A percentile compares a stretch with the other conserved stretches of the same genome.
These are phyloP conservation scores for Pholiota adiposa DNA, from an alignment of 1,284 basidiomycete genomes.

Conservation along the genomic window DNA sequence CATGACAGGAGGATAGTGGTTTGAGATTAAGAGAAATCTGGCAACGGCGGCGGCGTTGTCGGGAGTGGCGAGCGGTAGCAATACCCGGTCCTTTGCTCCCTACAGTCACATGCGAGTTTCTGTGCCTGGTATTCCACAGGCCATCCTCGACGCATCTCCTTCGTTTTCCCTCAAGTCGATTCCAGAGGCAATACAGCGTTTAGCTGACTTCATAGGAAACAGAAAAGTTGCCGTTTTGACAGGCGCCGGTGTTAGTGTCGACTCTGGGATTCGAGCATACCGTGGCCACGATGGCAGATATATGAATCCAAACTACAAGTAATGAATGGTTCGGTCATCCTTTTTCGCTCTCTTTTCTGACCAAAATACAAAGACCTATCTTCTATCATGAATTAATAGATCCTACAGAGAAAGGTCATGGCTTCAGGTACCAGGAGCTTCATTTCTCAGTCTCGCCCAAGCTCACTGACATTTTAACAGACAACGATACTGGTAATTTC, in stretches of 20 bases:
- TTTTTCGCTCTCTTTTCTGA: conserved; percentile 1
- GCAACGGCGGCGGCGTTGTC: not conserved
- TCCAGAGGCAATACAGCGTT: conserved; percentile 62
- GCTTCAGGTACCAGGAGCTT: conserved; percentile 56
- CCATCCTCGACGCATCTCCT: conserved; percentile 48
- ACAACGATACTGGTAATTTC: conserved; percentile 69
- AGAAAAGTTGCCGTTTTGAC: conserved; percentile 81
- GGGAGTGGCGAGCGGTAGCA: conserved; percentile 7
- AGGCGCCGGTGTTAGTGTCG: conserved; percentile 91
- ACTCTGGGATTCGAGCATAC: conserved; percentile 91
- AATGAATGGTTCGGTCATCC: conserved; percentile 38
- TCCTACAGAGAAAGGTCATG: conserved; percentile 62
- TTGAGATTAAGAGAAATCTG: conserved; percentile 6
- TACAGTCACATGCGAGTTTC: conserved; percentile 75
- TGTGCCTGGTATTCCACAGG: conserved; percentile 76
- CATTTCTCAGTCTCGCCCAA: not conserved
- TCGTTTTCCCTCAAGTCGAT: conserved; percentile 48
- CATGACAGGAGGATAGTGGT: conserved; percentile 37
- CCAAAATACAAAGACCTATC: conserved; percentile 50
- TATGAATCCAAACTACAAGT: conserved; percentile 93
- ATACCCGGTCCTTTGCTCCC: conserved; percentile 20
- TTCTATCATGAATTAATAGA: conserved; percentile 86
- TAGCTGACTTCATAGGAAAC: conserved; percentile 66
- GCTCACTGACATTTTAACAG: conserved; percentile 37
- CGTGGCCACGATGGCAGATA: conserved; percentile 83